Evolutionary conservation across 495 filamentous ascomycete species (phyloP).

Genomic region (Lophiotrema nucula): DNA sequence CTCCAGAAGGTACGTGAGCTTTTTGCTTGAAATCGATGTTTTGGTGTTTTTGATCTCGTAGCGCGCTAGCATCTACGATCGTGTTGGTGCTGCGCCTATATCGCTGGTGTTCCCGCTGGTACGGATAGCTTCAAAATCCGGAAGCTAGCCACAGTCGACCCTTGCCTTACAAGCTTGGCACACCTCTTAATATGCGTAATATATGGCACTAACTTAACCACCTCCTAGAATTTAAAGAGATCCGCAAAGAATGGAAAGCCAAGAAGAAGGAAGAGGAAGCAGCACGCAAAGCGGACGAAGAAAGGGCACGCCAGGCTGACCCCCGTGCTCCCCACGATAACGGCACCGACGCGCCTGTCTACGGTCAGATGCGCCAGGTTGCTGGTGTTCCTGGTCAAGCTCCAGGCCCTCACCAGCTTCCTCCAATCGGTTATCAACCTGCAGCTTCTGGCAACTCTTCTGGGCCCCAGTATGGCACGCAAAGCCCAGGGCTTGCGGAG

Average conservation of each 20-base stretch:
- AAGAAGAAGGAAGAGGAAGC: constrained; percentile 98
- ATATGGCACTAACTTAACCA: constrained; percentile 34
- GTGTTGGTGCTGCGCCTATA: constrained; percentile 35
- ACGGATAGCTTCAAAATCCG: constrained; percentile 34
- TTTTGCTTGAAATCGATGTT: constrained; percentile 1
- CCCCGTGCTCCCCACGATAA: constrained; percentile 55
- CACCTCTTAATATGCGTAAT: constrained; percentile 11
- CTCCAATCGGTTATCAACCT: constrained; percentile 80
- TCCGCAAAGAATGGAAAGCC: constrained; percentile 97
- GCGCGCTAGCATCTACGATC: constrained; percentile 24
- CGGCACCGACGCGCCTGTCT: constrained; percentile 35
- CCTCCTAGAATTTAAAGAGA: constrained; percentile 91
- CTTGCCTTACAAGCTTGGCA: constrained; percentile 34
- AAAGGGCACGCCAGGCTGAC: constrained; percentile 72
- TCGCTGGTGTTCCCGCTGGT: constrained; percentile 36
- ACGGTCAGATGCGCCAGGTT: constrained; percentile 35
- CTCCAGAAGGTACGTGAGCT: constrained; percentile 81
- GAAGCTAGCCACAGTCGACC: constrained; percentile 35
- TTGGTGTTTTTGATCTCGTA: constrained; percentile 1
- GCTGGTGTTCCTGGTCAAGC: constrained; percentile 20
- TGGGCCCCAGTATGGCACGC: constrained; percentile 60
- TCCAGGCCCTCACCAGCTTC: constrained; percentile 64
- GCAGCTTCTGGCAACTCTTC: constrained; percentile 44
- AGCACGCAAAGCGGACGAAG: constrained; percentile 84
- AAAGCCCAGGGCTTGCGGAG: constrained; percentile 54